Evolutionary conservation across 192 early-diverging fungal genomes (phyloP).

Genomic region (Mortierella claussenii): DNA sequence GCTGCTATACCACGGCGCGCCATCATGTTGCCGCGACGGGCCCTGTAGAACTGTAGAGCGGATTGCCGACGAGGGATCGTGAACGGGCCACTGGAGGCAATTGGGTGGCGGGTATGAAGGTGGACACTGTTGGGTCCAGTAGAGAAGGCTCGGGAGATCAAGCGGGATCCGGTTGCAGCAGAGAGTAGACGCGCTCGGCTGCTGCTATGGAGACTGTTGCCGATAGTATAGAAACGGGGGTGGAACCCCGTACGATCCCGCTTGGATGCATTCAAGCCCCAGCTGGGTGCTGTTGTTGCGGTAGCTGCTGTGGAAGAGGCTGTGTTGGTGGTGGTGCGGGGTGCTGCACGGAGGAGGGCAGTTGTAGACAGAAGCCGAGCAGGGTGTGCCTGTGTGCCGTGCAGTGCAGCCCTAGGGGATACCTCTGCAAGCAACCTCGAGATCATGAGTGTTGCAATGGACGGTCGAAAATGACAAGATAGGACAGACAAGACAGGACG

Average conservation of each 20-base stretch:
- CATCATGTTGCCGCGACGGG: slow-evolving; percentile 12
- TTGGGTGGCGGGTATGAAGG: background rate
- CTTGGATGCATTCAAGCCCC: no score
- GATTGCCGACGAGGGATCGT: slow-evolving; percentile 44
- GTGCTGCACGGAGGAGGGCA: slow-evolving; percentile 18
- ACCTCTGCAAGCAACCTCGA: slow-evolving; percentile 52
- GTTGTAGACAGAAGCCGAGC: slow-evolving; percentile 35
- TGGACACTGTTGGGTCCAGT: slow-evolving; percentile 2
- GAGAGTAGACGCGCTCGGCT: slow-evolving; percentile 11
- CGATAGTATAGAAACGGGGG: slow-evolving; percentile 14
- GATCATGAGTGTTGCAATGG: slow-evolving; percentile 21
- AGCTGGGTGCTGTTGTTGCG: no score
- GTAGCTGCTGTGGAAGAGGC: background rate
- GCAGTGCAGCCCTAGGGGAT: slow-evolving; percentile 5
- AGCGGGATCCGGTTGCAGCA: slow-evolving; percentile 24
- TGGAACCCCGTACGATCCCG: background rate
- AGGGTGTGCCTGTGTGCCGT: slow-evolving; percentile 1
- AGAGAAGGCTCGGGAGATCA: slow-evolving; percentile 42
- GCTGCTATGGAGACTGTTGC: background rate
- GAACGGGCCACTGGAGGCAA: slow-evolving; percentile 6
- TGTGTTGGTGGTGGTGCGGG: background rate
- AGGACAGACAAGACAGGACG: no score
- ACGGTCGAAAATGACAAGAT: background rate
- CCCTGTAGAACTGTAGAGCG: slow-evolving; percentile 33
- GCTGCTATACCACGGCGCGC: slow-evolving; percentile 43